phyloP scores from a whole-genome alignment of 331 rosid genomes.

The Stylosanthes scabra region DNA sequence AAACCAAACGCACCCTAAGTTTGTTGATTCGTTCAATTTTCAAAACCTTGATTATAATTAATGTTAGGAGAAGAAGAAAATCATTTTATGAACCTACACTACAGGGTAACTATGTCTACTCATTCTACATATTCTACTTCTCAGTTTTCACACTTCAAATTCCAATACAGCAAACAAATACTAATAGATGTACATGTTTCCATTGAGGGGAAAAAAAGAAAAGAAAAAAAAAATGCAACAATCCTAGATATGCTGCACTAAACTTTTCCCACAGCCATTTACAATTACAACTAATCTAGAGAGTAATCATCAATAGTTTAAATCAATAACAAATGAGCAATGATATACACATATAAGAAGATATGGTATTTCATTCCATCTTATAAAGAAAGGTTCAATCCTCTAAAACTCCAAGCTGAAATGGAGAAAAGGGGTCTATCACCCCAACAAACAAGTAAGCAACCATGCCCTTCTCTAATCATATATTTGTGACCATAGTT shows the following conservation, averaged over 20 bases:
- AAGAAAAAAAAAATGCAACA: background rate
- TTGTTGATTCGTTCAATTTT: too few species aligned
- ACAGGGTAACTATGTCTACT: too few species aligned
- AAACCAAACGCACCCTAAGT: too few species aligned
- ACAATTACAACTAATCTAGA: background rate
- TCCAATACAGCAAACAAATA: background rate
- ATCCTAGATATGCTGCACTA: background rate
- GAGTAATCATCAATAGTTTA: background rate
- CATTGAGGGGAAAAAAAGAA: background rate
- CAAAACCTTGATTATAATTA: too few species aligned
- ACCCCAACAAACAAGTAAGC: slow-evolving; percentile 66
- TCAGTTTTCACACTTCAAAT: too few species aligned
- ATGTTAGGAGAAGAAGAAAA: too few species aligned
- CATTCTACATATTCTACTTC: too few species aligned
- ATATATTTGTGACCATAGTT: slow-evolving; percentile 63
- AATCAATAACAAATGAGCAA: background rate
- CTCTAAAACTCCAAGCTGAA: slow-evolving; percentile 65
- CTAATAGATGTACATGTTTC: background rate
- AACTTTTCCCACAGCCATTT: background rate
- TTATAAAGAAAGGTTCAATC: slow-evolving; percentile 27
- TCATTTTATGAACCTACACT: too few species aligned
- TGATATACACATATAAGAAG: background rate
- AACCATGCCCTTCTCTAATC: slow-evolving; percentile 63
- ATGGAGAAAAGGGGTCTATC: slow-evolving; percentile 72
- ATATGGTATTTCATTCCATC: background rate